These are phyloP conservation scores for Floccularia luteovirens DNA, from an alignment of 768 basidiomycete species.

Conservation along the genomic window DNA sequence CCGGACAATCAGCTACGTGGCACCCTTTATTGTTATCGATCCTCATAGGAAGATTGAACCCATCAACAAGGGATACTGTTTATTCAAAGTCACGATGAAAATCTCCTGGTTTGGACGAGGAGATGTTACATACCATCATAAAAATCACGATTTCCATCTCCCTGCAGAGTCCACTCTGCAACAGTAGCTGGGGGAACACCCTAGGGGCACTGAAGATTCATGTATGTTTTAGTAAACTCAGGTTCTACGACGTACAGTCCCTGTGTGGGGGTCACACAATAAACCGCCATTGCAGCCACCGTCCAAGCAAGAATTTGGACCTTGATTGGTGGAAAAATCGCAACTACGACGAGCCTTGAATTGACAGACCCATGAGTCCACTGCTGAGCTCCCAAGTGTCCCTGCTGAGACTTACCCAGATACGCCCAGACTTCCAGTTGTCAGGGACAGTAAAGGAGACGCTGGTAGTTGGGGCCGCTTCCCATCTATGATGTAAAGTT, in stretches of 20 bases:
- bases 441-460: slow-evolving; percentile 48
- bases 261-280: slow-evolving; percentile 35
- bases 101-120: not conserved
- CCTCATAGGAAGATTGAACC: slow-evolving; percentile 52
- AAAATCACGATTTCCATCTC: slow-evolving; percentile 32
- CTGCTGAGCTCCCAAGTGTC: no score
- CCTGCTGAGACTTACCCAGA: slow-evolving; percentile 25
- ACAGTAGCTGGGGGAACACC: slow-evolving; percentile 60
- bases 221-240: not conserved
- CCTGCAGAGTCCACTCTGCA: slow-evolving; percentile 56
- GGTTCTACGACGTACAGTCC: slow-evolving; percentile 32
- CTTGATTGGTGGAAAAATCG: slow-evolving; percentile 40
- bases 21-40: slow-evolving; percentile 53
- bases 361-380: not conserved
- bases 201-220: slow-evolving; percentile 8
- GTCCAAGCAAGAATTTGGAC: slow-evolving; percentile 43
- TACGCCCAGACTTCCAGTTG: slow-evolving; percentile 58
- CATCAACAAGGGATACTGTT: slow-evolving; percentile 57
- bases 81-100: not conserved
- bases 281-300: slow-evolving; percentile 65
- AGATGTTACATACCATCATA: slow-evolving; percentile 41
- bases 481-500: slow-evolving; percentile 25
- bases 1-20: slow-evolving; percentile 44
- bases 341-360: slow-evolving; percentile 44
- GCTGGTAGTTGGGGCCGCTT: slow-evolving; percentile 24